These are phyloP conservation scores for Crithidia sp. DNA, from an alignment of 208 protist genomes.

Conservation along the genomic window DNA sequence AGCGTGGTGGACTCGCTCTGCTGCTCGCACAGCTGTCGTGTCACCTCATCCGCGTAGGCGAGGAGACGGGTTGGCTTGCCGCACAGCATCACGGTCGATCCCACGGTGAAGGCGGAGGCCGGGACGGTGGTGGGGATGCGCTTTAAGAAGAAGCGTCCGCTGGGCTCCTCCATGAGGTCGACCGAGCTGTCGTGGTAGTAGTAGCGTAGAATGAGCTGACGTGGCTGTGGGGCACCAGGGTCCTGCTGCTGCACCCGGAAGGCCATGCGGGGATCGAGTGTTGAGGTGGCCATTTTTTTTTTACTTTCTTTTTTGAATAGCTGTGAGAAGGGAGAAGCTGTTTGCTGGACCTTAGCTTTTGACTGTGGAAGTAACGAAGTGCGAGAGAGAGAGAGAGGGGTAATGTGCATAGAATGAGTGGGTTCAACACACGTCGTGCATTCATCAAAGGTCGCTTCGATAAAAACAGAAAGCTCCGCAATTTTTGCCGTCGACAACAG, in stretches of 20 bases:
- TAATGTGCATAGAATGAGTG: too few relatives aligned
- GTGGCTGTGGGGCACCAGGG: constrained; percentile 51
- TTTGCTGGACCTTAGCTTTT: too few relatives aligned
- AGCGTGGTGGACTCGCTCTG: constrained; percentile 66
- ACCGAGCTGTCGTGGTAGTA: constrained; percentile 81
- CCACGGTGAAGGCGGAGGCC: constrained; percentile 62
- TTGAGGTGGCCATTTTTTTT: constrained; percentile 65
- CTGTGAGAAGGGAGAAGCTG: too few relatives aligned
- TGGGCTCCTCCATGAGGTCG: constrained; percentile 69
- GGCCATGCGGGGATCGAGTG: constrained; percentile 77
- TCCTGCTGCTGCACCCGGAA: constrained; percentile 81
- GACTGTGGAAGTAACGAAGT: too few relatives aligned
- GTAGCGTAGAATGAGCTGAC: constrained; percentile 66
- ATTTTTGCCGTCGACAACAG: too few relatives aligned
- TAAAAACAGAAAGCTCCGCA: too few relatives aligned
- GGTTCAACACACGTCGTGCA: too few relatives aligned
- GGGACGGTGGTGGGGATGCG: constrained; percentile 51
- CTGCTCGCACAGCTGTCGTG: constrained; percentile 75
- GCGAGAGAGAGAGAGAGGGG: too few relatives aligned
- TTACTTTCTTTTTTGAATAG: not conserved
- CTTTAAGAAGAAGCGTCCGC: constrained; percentile 67
- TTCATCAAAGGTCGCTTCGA: too few relatives aligned
- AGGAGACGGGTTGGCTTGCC: constrained; percentile 70
- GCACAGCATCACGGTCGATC: constrained; percentile 63
- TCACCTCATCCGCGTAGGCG: constrained; percentile 82